Evolutionary conservation across 2,329 filamentous ascomycete genomes (phyloP).

Genomic region (Aureobasidium sp.): DNA sequence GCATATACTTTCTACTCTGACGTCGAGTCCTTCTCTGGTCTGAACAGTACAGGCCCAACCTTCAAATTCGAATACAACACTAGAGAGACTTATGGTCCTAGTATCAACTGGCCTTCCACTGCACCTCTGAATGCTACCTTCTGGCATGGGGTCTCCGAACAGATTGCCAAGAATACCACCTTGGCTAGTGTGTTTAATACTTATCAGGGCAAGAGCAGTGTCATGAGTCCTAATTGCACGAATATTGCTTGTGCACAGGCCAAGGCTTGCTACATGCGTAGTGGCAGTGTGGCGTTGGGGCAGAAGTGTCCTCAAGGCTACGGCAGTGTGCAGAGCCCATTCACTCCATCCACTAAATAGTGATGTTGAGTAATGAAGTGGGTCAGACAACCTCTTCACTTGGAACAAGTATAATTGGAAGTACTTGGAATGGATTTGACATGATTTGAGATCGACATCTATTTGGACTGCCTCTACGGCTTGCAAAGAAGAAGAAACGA

Average conservation of each 20-base stretch:
- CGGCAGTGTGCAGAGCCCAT: conserved; percentile 37
- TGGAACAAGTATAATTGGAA: too few relatives aligned
- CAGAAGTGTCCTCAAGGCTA: conserved; percentile 46
- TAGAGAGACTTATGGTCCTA: conserved; percentile 41
- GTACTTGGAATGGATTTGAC: too few relatives aligned
- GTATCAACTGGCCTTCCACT: conserved; percentile 38
- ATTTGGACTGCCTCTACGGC: too few relatives aligned
- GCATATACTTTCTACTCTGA: conserved; percentile 49
- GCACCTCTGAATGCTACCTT: conserved; percentile 53
- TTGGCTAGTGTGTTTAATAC: conserved; percentile 47
- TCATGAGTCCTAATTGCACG: conserved; percentile 46
- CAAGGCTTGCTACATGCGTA: conserved; percentile 54
- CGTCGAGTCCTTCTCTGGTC: conserved; percentile 37
- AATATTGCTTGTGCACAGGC: conserved; percentile 45
- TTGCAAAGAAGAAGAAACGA: too few relatives aligned
- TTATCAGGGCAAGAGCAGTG: conserved; percentile 46
- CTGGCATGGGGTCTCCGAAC: conserved; percentile 52
- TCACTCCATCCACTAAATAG: conserved; percentile 17
- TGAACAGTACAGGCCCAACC: conserved; percentile 38
- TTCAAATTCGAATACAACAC: conserved; percentile 48
- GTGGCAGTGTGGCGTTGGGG: conserved; percentile 47
- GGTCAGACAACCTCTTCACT: too few relatives aligned
- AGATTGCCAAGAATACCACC: conserved; percentile 45
- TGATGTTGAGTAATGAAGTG: neutral
- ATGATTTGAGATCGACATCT: too few relatives aligned